A percentile compares a stretch with the other conserved stretches of the same genome.
Conservation (phyloP, 345 rosid genomes). For the Populus euphratica region DNA sequence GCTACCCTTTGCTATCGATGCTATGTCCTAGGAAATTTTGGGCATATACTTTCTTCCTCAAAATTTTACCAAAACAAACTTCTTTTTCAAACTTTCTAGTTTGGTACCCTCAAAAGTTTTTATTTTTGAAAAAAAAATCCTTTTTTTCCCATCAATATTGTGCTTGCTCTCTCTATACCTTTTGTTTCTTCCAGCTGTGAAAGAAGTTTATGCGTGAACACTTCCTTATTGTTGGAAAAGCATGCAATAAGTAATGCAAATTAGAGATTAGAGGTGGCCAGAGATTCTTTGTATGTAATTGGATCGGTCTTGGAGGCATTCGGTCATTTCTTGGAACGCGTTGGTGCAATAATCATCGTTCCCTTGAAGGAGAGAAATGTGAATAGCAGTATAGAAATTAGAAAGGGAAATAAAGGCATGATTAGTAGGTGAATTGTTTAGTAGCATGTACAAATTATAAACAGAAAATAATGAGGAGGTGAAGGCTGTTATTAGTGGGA, state of each 20-base stretch:
- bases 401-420: neutral
- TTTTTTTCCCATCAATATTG: neutral
- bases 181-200: neutral
- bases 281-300: constrained; percentile 4
- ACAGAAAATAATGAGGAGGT: constrained; percentile 20
- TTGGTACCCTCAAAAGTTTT: neutral
- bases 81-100: too few relatives aligned
- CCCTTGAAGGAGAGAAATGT: constrained; percentile 29
- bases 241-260: constrained; percentile 15
- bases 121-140: neutral
- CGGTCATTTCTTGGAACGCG: constrained; percentile 12
- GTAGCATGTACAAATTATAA: constrained; percentile 21
- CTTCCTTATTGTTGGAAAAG: neutral
- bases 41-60: neutral
- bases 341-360: constrained; percentile 24
- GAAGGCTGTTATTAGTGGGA: constrained; percentile 10
- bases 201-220: neutral
- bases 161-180: neutral
- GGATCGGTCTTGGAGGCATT: neutral
- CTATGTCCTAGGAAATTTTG: constrained; percentile 25
- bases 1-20: neutral
- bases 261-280: constrained; percentile 3
- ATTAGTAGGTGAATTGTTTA: constrained; percentile 12
- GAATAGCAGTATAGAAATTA: constrained; percentile 20
- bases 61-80: neutral